phyloP scores from a whole-genome alignment of 257 asterid species.

The Solanum paucissectum region DNA sequence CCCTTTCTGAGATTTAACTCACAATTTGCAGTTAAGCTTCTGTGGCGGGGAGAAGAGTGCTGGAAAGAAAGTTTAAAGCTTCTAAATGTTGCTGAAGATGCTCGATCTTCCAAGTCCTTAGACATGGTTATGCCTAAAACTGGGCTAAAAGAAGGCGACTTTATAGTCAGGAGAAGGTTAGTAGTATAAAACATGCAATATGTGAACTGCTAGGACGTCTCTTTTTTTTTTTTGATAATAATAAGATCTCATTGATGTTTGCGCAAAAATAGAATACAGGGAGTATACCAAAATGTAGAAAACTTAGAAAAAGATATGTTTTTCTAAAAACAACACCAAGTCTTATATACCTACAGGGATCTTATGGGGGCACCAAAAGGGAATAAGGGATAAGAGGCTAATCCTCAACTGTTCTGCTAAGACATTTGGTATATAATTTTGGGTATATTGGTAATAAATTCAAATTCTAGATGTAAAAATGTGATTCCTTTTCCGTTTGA shows the following conservation, averaged over 20 bases:
- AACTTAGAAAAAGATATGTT: background rate
- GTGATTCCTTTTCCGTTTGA: background rate
- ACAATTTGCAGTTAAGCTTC: slow-evolving; percentile 64
- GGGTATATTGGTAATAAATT: background rate
- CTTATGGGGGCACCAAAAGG: background rate
- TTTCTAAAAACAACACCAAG: background rate
- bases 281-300: background rate
- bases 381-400: background rate
- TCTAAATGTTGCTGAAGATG: slow-evolving; percentile 57
- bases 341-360: background rate
- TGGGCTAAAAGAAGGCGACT: slow-evolving; percentile 14
- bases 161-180: slow-evolving; percentile 67
- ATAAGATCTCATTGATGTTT: background rate
- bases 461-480: background rate
- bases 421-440: background rate
- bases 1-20: slow-evolving; percentile 1
- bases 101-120: slow-evolving; percentile 15
- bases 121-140: slow-evolving; percentile 15
- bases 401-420: background rate
- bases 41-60: slow-evolving; percentile 81
- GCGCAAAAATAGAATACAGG: background rate
- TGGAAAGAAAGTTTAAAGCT: slow-evolving; percentile 85
- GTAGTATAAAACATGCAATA: background rate
- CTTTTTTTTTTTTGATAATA: background rate
- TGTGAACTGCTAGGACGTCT: background rate